These are phyloP conservation scores for Penicillium sclerotigenum DNA, from an alignment of 2,329 filamentous ascomycete genomes.

Conservation along the genomic window DNA sequence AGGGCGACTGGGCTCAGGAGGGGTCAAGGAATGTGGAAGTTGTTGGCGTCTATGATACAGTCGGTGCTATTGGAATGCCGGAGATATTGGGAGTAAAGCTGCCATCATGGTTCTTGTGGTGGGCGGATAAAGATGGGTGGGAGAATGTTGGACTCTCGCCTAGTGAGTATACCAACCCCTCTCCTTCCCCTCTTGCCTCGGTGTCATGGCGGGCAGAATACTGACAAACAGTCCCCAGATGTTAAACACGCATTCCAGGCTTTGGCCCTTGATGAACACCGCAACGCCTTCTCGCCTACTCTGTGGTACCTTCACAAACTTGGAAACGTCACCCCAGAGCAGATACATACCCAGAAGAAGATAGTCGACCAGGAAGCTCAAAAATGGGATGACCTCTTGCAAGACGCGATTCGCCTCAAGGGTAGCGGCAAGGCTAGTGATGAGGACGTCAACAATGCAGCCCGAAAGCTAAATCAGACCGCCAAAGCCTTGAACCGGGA, in stretches of 20 bases:
- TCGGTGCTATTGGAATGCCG: conserved; percentile 33
- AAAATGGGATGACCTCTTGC: not conserved
- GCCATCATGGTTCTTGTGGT: not conserved
- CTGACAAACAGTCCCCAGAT: conserved; percentile 12
- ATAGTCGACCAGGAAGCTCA: conserved; percentile 5
- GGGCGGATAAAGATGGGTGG: conserved; percentile 2
- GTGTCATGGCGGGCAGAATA: not conserved
- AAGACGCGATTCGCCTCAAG: conserved; percentile 15
- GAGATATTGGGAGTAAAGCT: conserved; percentile 21
- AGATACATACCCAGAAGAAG: conserved; percentile 8
- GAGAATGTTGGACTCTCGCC: conserved; percentile 19
- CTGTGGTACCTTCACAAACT: conserved; percentile 49
- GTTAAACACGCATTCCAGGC: conserved; percentile 42
- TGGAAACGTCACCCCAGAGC: conserved; percentile 7
- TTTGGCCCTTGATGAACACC: conserved; percentile 39
- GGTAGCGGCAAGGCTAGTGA: conserved; percentile 12
- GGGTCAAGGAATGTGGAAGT: conserved; percentile 24
- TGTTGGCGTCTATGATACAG: conserved; percentile 36
- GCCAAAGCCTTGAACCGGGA: conserved; percentile 16
- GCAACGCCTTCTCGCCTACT: conserved; percentile 50
- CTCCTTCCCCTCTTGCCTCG: not conserved
- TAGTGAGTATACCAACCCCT: conserved; percentile 7
- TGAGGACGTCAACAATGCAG: conserved; percentile 14
- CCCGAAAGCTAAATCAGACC: conserved; percentile 9
- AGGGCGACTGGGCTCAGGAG: conserved; percentile 14